Percentiles rank a stretch among this genome's conserved stretches.
Conservation (phyloP, 371 early-diverging fungal species). For the Mucor plumbeus region DNA sequence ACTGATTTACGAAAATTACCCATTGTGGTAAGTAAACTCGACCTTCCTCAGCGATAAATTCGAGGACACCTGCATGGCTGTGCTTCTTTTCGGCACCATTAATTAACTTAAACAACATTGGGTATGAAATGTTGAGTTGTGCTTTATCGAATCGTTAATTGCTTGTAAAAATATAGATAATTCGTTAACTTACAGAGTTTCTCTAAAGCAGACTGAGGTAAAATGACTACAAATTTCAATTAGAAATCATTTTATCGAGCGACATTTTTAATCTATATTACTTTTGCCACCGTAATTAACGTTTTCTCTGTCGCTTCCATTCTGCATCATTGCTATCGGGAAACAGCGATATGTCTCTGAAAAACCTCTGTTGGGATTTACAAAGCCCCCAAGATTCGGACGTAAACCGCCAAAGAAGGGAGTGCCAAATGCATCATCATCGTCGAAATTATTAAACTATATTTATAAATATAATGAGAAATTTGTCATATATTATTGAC, state of each 20-base stretch:
- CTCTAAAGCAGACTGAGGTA: slow-evolving; percentile 90
- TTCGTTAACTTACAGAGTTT: slow-evolving; percentile 69
- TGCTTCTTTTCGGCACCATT: slow-evolving; percentile 57
- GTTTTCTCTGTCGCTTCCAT: slow-evolving; percentile 73
- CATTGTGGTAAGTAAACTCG: slow-evolving; percentile 96
- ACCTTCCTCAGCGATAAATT: slow-evolving; percentile 98
- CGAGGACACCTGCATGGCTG: slow-evolving; percentile 98
- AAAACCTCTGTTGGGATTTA: slow-evolving; percentile 57
- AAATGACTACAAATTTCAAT: slow-evolving; percentile 66
- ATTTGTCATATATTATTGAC: too few species aligned
- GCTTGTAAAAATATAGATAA: background rate
- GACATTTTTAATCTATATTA: slow-evolving; percentile 31
- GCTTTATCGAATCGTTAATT: slow-evolving; percentile 43
- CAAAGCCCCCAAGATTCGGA: slow-evolving; percentile 31
- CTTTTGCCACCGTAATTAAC: slow-evolving; percentile 89
- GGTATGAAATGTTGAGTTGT: slow-evolving; percentile 87
- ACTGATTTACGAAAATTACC: slow-evolving; percentile 53
- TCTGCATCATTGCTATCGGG: slow-evolving; percentile 82
- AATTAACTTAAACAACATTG: slow-evolving; percentile 88
- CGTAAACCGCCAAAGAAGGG: slow-evolving; percentile 43
- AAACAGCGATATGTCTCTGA: slow-evolving; percentile 77
- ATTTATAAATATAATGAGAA: background rate
- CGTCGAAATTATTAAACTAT: slow-evolving; percentile 34
- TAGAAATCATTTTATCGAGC: background rate
- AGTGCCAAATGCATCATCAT: slow-evolving; percentile 41